Conservation (phyloP, 148 eudicot genomes). For the Beta vulgaris region DNA sequence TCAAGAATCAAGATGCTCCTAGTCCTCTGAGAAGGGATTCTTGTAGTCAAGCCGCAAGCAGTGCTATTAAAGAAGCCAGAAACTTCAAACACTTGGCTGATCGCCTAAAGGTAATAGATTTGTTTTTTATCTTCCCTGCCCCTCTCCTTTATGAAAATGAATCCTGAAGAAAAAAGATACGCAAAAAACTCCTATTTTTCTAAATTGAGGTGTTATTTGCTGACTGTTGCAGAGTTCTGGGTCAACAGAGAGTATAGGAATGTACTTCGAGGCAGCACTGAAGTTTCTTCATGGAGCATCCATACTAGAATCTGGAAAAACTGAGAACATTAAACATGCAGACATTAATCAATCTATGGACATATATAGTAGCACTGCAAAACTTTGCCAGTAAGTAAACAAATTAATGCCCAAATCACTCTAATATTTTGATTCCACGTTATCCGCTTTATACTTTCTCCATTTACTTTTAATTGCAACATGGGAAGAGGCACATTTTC, state of each 20-base stretch:
- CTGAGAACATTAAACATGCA: slow-evolving; percentile 59
- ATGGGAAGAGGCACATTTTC: too few species aligned
- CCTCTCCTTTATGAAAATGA: neutral
- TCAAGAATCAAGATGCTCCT: slow-evolving; percentile 55
- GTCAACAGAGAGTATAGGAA: slow-evolving; percentile 59
- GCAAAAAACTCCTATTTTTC: neutral
- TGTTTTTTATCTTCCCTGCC: slow-evolving; percentile 9
- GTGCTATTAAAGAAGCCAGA: slow-evolving; percentile 79
- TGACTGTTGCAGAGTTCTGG: slow-evolving; percentile 56
- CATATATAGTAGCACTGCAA: slow-evolving; percentile 89
- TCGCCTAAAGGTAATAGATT: slow-evolving; percentile 65
- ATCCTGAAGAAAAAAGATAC: neutral
- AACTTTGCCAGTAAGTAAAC: slow-evolving; percentile 81
- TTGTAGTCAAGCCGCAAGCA: slow-evolving; percentile 62
- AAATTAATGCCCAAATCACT: neutral
- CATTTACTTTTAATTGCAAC: too few species aligned
- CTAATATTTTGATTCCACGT: slow-evolving; percentile 11
- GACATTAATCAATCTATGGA: slow-evolving; percentile 64
- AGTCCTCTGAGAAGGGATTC: slow-evolving; percentile 74
- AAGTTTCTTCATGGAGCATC: slow-evolving; percentile 95
- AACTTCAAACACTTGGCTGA: slow-evolving; percentile 93
- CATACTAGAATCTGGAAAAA: slow-evolving; percentile 61
- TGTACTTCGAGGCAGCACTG: slow-evolving; percentile 83
- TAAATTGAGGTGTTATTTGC: slow-evolving; percentile 16
- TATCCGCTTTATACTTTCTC: too few species aligned